Percentiles rank a stretch among this genome's conserved stretches.
Evolutionary conservation across 352 stramenopile species (phyloP).

Genomic region (Salisapilia sapeloensis): DNA sequence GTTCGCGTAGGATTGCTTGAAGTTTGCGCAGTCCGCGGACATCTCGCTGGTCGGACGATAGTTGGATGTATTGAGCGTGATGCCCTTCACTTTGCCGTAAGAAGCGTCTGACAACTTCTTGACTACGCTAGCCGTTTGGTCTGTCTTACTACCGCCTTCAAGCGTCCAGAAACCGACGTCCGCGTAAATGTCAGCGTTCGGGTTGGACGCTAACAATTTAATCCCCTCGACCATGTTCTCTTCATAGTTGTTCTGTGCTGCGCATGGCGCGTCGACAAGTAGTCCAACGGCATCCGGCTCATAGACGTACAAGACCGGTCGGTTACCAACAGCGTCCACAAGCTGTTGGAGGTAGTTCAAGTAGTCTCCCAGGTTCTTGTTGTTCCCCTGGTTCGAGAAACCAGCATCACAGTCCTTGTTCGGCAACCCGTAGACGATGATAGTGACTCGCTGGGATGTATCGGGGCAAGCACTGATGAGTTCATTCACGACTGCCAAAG

Average conservation of each 20-base stretch:
- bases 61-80: conserved; percentile 40
- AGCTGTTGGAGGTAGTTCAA: conserved; percentile 9
- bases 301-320: conserved; percentile 13
- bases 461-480: too few species aligned
- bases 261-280: conserved; percentile 8
- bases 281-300: conserved; percentile 14
- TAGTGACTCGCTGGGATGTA: conserved; percentile 7
- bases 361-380: conserved; percentile 11
- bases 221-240: conserved; percentile 9
- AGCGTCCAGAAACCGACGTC: conserved; percentile 16
- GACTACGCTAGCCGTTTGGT: conserved; percentile 13
- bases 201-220: conserved; percentile 5
- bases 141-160: conserved; percentile 6
- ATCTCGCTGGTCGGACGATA: conserved; percentile 22
- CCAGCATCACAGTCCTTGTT: conserved; percentile 14
- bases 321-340: conserved; percentile 2
- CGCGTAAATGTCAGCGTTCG: conserved; percentile 10
- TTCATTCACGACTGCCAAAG: too few species aligned
- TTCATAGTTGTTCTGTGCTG: conserved; percentile 5
- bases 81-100: conserved; percentile 13
- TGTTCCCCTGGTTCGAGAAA: conserved; percentile 8
- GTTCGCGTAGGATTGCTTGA: conserved; percentile 9
- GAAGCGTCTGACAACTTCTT: conserved; percentile 5
- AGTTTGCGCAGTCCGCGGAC: conserved; percentile 8
- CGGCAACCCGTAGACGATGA: conserved; percentile 15